These are phyloP conservation scores for Microstegium vimineum DNA, from an alignment of 176 grass and related monocot species.

Conservation along the genomic window DNA sequence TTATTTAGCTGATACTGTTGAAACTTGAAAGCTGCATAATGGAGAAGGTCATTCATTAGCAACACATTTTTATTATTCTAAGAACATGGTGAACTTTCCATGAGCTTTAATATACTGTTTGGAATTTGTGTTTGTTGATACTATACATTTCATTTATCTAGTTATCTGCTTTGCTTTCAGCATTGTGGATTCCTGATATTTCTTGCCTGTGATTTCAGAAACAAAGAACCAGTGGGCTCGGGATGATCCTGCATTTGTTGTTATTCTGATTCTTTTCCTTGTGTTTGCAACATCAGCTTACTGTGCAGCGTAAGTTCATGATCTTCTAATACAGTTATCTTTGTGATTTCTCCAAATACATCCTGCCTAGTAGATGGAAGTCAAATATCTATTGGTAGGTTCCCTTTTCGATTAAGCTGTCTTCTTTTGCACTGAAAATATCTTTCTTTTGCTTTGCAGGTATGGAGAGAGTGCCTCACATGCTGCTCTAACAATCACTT, in stretches of 20 bases:
- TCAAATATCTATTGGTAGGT: background rate
- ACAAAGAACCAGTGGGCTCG: constrained; percentile 99
- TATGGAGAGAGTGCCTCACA: constrained; percentile 72
- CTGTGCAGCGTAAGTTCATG: constrained; percentile 79
- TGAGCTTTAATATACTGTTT: background rate
- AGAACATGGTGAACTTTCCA: background rate
- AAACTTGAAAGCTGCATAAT: background rate
- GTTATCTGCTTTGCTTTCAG: constrained; percentile 6
- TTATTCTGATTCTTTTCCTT: constrained; percentile 91
- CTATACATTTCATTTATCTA: background rate
- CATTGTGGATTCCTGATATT: constrained; percentile 14
- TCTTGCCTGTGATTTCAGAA: constrained; percentile 54
- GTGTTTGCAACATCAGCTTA: constrained; percentile 87
- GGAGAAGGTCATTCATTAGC: background rate
- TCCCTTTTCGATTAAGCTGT: background rate
- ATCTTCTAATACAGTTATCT: background rate
- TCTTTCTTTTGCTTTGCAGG: constrained; percentile 39
- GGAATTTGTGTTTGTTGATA: constrained; percentile 4
- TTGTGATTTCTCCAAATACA: background rate
- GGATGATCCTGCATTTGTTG: constrained; percentile 97
- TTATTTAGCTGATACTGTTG: background rate
- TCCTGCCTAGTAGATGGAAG: background rate
- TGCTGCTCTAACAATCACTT: constrained; percentile 75
- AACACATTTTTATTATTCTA: background rate
- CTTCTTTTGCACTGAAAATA: background rate